Conservation (phyloP, 2,329 filamentous ascomycete species). For the Fusarium longipes region DNA sequence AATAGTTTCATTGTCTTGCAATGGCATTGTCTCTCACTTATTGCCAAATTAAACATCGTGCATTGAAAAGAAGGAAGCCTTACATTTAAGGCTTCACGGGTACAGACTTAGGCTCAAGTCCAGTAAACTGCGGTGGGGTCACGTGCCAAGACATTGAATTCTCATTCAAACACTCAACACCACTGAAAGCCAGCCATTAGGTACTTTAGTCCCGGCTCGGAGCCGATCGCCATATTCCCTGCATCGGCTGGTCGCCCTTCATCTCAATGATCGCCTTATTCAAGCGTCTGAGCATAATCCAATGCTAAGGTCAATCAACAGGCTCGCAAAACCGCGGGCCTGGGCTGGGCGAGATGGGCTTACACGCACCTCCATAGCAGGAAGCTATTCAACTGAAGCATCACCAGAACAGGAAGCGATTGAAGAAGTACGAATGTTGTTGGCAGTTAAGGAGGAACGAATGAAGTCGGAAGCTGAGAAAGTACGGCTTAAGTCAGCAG, state of each 20-base stretch:
- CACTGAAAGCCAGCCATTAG: not conserved
- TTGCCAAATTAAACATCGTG: not conserved
- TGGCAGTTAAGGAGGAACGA: not conserved
- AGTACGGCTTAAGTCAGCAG: not conserved
- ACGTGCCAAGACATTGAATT: slow-evolving; percentile 13
- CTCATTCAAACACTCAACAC: slow-evolving; percentile 6
- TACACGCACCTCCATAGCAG: not conserved
- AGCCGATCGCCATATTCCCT: not conserved
- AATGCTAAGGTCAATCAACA: slow-evolving; percentile 10
- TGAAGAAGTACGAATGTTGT: not conserved
- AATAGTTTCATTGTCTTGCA: not conserved
- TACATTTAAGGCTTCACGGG: not conserved
- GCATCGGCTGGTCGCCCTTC: not conserved
- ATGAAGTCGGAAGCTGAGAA: not conserved
- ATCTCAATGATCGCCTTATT: not conserved
- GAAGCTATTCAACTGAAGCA: not conserved
- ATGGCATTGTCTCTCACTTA: not conserved
- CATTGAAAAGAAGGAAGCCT: not conserved
- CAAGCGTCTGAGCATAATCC: not conserved
- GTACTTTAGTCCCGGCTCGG: not conserved
- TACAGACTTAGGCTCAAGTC: not conserved
- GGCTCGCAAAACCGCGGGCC: not conserved
- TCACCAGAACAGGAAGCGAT: not conserved
- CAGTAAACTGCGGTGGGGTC: not conserved
- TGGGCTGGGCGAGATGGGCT: not conserved